These are phyloP conservation scores for Hypoxylon sp. DNA, from an alignment of 2,329 filamentous ascomycete species.

Conservation along the genomic window DNA sequence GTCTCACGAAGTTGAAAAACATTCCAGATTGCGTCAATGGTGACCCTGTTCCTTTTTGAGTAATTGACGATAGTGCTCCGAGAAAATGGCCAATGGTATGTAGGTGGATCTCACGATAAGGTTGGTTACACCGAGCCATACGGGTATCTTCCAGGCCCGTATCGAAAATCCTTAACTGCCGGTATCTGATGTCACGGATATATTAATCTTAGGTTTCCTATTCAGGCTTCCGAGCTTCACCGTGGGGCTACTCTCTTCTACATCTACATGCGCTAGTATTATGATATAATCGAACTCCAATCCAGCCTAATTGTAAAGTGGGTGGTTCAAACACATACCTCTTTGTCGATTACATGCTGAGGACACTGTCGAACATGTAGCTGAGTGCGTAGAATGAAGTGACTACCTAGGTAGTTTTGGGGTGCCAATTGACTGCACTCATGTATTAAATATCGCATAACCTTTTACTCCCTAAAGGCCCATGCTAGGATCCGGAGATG, in stretches of 20 bases:
- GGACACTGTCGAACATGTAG: too few species aligned
- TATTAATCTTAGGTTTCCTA: not conserved
- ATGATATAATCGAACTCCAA: not conserved
- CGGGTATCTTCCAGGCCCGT: constrained; percentile 11
- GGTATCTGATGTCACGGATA: constrained; percentile 5
- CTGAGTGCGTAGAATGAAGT: too few species aligned
- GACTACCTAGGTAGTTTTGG: too few species aligned
- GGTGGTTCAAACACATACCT: not conserved
- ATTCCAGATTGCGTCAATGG: not conserved
- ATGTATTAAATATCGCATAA: too few species aligned
- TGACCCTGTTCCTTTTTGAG: constrained; percentile 11
- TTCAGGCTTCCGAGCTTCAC: not conserved
- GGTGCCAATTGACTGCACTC: too few species aligned
- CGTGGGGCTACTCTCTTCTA: not conserved
- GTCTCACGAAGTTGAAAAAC: constrained; percentile 2
- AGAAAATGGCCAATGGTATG: constrained; percentile 4
- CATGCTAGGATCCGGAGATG: too few species aligned
- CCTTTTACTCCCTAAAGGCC: too few species aligned
- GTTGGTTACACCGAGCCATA: constrained; percentile 17
- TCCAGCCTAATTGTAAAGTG: too few species aligned
- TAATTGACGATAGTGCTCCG: not conserved
- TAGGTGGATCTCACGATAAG: constrained; percentile 21
- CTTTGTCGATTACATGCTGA: too few species aligned
- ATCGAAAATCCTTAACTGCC: not conserved
- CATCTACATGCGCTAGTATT: not conserved